Conservation (phyloP, 2,329 filamentous ascomycete species). For the Verticillium longisporum region DNA sequence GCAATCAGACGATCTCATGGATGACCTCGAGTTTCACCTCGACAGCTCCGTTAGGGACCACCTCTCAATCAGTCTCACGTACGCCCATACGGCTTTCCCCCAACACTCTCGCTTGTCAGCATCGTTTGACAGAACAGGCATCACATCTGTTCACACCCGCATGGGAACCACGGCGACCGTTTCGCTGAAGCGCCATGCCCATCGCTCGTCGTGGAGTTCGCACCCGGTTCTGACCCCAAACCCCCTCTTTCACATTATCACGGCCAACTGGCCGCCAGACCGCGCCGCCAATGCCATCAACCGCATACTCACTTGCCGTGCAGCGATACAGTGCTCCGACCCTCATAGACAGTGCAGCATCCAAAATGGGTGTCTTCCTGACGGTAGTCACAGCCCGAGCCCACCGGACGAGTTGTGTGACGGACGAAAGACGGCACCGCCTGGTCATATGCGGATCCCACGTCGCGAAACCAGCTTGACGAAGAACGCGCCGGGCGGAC, state of each 20-base stretch:
- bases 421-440: background rate
- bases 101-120: slow-evolving; percentile 10
- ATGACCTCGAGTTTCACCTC: slow-evolving; percentile 51
- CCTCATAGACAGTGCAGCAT: background rate
- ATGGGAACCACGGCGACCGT: slow-evolving; percentile 47
- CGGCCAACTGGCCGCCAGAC: slow-evolving; percentile 22
- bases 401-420: background rate
- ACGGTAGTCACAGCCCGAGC: background rate
- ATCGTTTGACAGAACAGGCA: slow-evolving; percentile 16
- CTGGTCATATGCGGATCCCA: slow-evolving; percentile 1
- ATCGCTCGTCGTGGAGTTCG: slow-evolving; percentile 45
- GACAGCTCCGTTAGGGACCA: slow-evolving; percentile 41
- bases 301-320: slow-evolving; percentile 16
- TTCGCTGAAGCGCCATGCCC: slow-evolving; percentile 40
- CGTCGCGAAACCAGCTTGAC: slow-evolving; percentile 7
- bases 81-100: slow-evolving; percentile 51
- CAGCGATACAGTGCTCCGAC: background rate
- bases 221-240: slow-evolving; percentile 26
- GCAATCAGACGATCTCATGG: slow-evolving; percentile 48
- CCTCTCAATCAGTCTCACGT: slow-evolving; percentile 44
- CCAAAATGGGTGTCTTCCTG: background rate
- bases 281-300: slow-evolving; percentile 35
- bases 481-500: slow-evolving; percentile 1
- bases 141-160: slow-evolving; percentile 35
- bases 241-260: slow-evolving; percentile 36